Evolutionary conservation across 164 flowering plant genomes (phyloP), one percentile per base, ranked within the genome.

Genomic region (Nymphaea thermarum): DNA sequence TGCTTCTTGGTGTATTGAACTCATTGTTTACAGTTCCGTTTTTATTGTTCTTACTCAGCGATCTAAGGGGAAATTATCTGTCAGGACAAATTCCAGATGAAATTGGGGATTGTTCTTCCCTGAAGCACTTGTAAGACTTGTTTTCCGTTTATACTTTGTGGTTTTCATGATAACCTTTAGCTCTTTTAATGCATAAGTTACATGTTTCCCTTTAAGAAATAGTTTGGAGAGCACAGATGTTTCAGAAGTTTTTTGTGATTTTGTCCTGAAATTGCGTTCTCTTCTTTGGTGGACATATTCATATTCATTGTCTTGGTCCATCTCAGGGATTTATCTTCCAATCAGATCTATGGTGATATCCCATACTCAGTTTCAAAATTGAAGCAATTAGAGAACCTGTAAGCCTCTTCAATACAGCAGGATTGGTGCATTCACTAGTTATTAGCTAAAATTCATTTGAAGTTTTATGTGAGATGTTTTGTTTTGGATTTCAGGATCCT

Each of bases 31-130:
- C 14, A 15, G 65, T 18, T 62, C 25, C 62, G 65, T 47, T 63
- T 69, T 57, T 53, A 25, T 25, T 47, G 67, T 73, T 18, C 18
- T 73, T 6, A 44, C 43, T 44, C 80, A 90, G 96, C 66, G 93
- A 91, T 69, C 73, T 91, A 15, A 78, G 79, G 53, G 88, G 84
- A 47, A 91, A 87, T 70, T 81, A 67, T 41, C 83, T 89, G 5
- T 81, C 89, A 0, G 96, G 96, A 45, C 96, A 89, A 73, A 87
- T 89, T 66, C 96, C 96, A 14, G 96, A 89, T 76, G 96, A 86
- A 75, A 85, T 89, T 66, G 96, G 96, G 17, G 92, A 83, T 43
- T 89, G 92, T 75, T 77, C 86, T 12, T 84, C 84, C 18, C 68
- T 89, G 78, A 80, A 65, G 63, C 78, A 70, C 79, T 62, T 91